These are phyloP conservation scores for Terana coerulea DNA, from an alignment of 768 basidiomycete genomes.

Conservation along the genomic window DNA sequence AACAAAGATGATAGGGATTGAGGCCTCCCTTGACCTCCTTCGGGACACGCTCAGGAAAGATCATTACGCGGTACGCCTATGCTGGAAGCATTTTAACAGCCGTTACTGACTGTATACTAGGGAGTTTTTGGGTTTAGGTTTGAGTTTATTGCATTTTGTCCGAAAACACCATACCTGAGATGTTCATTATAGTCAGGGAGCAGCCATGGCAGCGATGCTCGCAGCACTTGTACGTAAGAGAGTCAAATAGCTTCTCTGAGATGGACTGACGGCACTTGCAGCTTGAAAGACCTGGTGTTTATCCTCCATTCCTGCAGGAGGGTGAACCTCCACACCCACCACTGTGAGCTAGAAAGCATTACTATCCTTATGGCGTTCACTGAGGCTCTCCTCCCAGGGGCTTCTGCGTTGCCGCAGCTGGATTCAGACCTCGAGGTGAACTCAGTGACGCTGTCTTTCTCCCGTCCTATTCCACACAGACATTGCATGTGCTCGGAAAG, in stretches of 20 bases:
- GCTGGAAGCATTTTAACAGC: no score
- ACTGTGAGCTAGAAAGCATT: slow-evolving; percentile 44
- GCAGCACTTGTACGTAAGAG: slow-evolving; percentile 54
- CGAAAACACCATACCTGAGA: background rate
- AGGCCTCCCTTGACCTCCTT: slow-evolving; percentile 51
- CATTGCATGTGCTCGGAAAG: slow-evolving; percentile 73
- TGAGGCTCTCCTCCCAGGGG: slow-evolving; percentile 35
- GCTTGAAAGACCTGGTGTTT: slow-evolving; percentile 50
- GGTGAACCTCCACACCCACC: slow-evolving; percentile 71
- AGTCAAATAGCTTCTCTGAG: background rate
- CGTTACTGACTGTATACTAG: slow-evolving; percentile 30
- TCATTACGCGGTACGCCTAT: slow-evolving; percentile 57
- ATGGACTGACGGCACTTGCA: background rate
- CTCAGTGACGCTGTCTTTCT: slow-evolving; percentile 48
- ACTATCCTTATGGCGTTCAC: background rate
- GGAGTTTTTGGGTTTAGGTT: slow-evolving; percentile 82
- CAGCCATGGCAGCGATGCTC: slow-evolving; percentile 67
- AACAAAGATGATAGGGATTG: slow-evolving; percentile 50
- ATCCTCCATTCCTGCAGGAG: slow-evolving; percentile 59
- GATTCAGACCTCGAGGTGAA: slow-evolving; percentile 53
- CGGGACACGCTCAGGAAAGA: slow-evolving; percentile 54
- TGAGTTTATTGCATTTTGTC: slow-evolving; percentile 9
- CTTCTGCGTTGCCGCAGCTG: slow-evolving; percentile 75
- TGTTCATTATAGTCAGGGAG: slow-evolving; percentile 58
- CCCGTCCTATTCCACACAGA: slow-evolving; percentile 59